phyloP scores from a whole-genome alignment of 306 rosid species.

The Fragaria vesca region DNA sequence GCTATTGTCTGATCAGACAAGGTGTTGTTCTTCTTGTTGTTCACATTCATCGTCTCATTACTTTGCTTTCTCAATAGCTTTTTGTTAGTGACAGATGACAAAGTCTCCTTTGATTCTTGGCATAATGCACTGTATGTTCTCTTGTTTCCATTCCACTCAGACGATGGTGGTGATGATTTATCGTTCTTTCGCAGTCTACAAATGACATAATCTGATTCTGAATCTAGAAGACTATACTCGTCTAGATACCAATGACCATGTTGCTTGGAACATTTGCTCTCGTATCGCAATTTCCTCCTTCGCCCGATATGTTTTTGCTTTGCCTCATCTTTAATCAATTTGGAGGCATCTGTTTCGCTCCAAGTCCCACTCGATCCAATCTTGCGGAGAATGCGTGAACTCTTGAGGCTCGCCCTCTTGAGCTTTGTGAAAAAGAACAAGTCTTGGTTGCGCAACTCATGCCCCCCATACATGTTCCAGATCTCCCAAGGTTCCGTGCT shows the following conservation, averaged over 20 bases:
- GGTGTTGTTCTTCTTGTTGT: neutral
- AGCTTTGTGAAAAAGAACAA: neutral
- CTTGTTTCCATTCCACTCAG: neutral
- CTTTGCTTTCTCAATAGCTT: neutral
- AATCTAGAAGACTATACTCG: neutral
- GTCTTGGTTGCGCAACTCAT: neutral
- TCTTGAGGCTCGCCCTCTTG: neutral
- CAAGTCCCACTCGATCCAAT: neutral
- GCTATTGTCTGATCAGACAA: neutral
- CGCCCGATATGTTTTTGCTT: neutral
- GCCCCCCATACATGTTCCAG: neutral
- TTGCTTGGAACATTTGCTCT: neutral
- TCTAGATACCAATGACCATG: neutral
- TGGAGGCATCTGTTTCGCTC: neutral
- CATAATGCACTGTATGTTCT: neutral
- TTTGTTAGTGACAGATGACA: neutral
- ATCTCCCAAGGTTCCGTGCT: slow-evolving; percentile 4
- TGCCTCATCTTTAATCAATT: neutral
- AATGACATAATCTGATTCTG: neutral
- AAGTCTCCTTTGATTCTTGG: neutral
- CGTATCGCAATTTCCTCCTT: neutral
- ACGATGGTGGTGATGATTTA: neutral
- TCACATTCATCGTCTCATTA: neutral
- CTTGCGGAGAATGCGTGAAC: neutral
- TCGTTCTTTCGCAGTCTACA: neutral